These are phyloP conservation scores for Auxenochlorella protothecoides DNA, from an alignment of 139 green algal species.

Conservation along the genomic window DNA sequence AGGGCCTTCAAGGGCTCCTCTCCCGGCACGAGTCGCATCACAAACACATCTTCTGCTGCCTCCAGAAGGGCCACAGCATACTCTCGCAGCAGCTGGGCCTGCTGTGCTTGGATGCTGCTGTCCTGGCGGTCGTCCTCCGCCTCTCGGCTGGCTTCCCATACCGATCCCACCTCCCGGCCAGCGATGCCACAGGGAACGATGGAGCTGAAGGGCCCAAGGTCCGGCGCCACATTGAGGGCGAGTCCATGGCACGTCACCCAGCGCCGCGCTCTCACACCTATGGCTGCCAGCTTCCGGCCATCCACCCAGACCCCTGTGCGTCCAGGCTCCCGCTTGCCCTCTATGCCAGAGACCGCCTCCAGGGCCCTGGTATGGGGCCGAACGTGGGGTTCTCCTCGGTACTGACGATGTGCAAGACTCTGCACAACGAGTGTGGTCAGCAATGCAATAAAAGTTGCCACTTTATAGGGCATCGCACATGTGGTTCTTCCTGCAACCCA, in stretches of 20 bases:
- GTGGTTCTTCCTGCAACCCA: not conserved
- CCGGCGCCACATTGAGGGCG: slow-evolving; percentile 57
- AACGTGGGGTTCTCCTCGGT: too few relatives aligned
- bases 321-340: slow-evolving; percentile 38
- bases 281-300: slow-evolving; percentile 57
- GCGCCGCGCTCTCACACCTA: slow-evolving; percentile 51
- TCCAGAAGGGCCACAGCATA: too few relatives aligned
- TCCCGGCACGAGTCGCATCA: too few relatives aligned
- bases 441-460: not conserved
- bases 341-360: slow-evolving; percentile 34
- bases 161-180: slow-evolving; percentile 26
- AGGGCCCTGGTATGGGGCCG: slow-evolving; percentile 19
- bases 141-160: too few relatives aligned
- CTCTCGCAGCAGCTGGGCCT: too few relatives aligned
- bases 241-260: slow-evolving; percentile 77
- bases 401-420: not conserved
- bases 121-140: too few relatives aligned
- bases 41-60: too few relatives aligned
- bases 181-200: slow-evolving; percentile 73
- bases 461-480: not conserved
- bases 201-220: slow-evolving; percentile 44
- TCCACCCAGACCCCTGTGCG: slow-evolving; percentile 69
- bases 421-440: not conserved
- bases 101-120: too few relatives aligned
- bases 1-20: too few relatives aligned